Conservation (phyloP, 2,329 filamentous ascomycete species). For the Alternaria tenuissima region DNA sequence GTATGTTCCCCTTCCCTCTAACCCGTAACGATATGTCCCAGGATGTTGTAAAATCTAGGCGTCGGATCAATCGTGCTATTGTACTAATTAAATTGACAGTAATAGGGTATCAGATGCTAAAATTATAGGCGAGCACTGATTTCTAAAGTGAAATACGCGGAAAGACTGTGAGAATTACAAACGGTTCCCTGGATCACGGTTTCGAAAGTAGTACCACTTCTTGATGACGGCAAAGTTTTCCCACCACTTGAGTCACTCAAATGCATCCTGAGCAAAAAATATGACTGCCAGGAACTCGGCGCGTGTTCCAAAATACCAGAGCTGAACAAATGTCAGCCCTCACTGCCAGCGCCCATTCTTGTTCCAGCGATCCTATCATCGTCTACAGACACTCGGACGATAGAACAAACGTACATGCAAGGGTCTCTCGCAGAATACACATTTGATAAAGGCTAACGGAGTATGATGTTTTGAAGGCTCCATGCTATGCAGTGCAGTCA, state of each 20-base stretch:
- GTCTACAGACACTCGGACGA: neutral
- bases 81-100: neutral
- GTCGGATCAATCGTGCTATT: neutral
- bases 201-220: neutral
- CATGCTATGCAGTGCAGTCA: neutral
- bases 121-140: neutral
- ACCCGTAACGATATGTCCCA: neutral
- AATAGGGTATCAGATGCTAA: neutral
- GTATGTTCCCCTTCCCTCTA: neutral
- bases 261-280: accelerated
- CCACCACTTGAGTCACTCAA: neutral
- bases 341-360: neutral
- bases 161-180: neutral
- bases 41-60: neutral
- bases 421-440: neutral
- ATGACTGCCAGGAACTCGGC: neutral
- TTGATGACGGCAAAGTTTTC: neutral
- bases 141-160: neutral
- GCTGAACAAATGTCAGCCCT: neutral
- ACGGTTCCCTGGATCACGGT: neutral
- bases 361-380: neutral
- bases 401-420: neutral
- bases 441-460: neutral
- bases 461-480: neutral
- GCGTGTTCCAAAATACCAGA: neutral